These are phyloP conservation scores for Nakaseomyces sp. DNA, from an alignment of 1,139 yeast genomes.

Conservation along the genomic window DNA sequence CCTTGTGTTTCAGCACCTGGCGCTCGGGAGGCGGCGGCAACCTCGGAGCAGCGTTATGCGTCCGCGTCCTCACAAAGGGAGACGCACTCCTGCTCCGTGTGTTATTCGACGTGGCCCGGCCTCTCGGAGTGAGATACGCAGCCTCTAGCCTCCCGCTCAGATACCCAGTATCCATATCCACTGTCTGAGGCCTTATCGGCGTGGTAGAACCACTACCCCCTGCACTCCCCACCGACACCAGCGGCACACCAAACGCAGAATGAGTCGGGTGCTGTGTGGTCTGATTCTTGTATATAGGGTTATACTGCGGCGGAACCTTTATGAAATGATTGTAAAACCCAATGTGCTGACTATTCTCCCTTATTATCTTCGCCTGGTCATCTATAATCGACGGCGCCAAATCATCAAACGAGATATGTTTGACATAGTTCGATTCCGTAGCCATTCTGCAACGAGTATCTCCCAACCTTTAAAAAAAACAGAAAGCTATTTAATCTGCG, in stretches of 20 bases:
- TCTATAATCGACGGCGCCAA: constrained; percentile 28
- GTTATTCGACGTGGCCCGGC: not conserved
- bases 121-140: not conserved
- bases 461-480: not conserved
- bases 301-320: constrained; percentile 29
- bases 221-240: not conserved
- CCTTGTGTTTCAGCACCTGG: constrained; percentile 25
- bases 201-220: constrained; percentile 4
- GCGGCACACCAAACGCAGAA: too few relatives aligned
- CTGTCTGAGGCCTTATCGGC: constrained; percentile 1
- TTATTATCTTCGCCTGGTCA: constrained; percentile 21
- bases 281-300: constrained; percentile 17
- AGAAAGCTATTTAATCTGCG: not conserved
- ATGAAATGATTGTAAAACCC: constrained; percentile 23
- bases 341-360: constrained; percentile 16
- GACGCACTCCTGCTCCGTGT: constrained; percentile 12
- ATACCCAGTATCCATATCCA: not conserved
- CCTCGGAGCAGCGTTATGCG: constrained; percentile 11
- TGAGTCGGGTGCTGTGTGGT: too few relatives aligned
- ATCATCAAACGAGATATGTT: constrained; percentile 30
- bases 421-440: constrained; percentile 11
- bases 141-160: not conserved
- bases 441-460: not conserved
- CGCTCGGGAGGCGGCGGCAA: constrained; percentile 33
- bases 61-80: constrained; percentile 5